phyloP scores from a whole-genome alignment of 2,329 filamentous ascomycete genomes.

The Mycosphaerella sp. region DNA sequence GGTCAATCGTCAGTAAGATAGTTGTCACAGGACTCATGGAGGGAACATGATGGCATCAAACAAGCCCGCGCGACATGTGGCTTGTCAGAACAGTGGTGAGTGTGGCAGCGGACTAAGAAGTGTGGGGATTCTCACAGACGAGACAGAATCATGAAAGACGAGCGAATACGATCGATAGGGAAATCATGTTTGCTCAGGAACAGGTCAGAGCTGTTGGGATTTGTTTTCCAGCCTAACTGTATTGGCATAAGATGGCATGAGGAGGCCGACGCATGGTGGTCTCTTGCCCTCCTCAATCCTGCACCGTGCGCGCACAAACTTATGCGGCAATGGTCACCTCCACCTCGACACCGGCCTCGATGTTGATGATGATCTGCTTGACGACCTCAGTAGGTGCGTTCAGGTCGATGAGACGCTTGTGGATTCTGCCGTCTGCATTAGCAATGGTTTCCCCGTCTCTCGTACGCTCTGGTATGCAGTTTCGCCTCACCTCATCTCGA shows the following conservation, averaged over 20 bases:
- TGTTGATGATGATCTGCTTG: slow-evolving; percentile 96
- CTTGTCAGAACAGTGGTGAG: too few species aligned
- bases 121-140: too few species aligned
- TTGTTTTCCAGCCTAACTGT: slow-evolving; percentile 1
- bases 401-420: slow-evolving; percentile 47
- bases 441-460: slow-evolving; percentile 30
- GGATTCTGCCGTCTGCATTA: slow-evolving; percentile 25
- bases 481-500: slow-evolving; percentile 70
- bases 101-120: too few species aligned
- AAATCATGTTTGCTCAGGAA: not conserved
- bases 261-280: not conserved
- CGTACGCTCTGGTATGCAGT: slow-evolving; percentile 61
- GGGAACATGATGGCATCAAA: not conserved
- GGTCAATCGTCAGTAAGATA: not conserved
- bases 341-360: slow-evolving; percentile 87
- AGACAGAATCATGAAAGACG: not conserved
- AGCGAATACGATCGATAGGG: not conserved
- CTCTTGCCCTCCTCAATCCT: not conserved
- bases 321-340: slow-evolving; percentile 89
- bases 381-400: slow-evolving; percentile 97
- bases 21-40: not conserved
- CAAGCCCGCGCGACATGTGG: too few species aligned
- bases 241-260: slow-evolving; percentile 8
- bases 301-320: slow-evolving; percentile 10
- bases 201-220: not conserved